A percentile compares a stretch with the other conserved stretches of the same genome.
phyloP scores from a whole-genome alignment of 805 yeast species.

The Candida maris region DNA sequence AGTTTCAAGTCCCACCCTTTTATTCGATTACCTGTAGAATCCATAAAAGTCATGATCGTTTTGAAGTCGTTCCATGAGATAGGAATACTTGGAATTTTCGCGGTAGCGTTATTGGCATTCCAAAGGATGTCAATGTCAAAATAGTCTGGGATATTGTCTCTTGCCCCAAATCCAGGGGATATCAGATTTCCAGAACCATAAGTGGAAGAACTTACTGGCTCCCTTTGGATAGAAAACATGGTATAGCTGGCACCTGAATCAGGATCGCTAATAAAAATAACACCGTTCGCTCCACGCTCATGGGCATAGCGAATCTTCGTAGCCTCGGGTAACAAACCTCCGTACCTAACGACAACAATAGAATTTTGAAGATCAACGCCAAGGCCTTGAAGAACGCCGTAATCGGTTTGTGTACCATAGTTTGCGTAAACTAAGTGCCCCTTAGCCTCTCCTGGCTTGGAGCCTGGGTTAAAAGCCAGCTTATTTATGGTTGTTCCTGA shows the following conservation, averaged over 20 bases:
- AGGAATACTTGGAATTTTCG: conserved; percentile 75
- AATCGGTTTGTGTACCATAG: conserved; percentile 60
- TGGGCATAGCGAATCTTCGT: conserved; percentile 55
- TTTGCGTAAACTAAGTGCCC: conserved; percentile 61
- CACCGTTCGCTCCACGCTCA: conserved; percentile 54
- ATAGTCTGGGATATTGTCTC: conserved; percentile 31
- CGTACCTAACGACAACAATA: conserved; percentile 61
- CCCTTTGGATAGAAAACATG: conserved; percentile 48
- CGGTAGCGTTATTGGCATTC: conserved; percentile 49
- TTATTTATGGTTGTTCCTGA: conserved; percentile 32
- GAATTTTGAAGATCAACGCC: conserved; percentile 42
- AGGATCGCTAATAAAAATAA: conserved; percentile 59
- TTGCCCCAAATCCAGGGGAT: conserved; percentile 67
- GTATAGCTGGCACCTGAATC: conserved; percentile 25
- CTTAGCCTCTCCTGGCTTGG: conserved; percentile 52
- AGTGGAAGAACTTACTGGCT: conserved; percentile 54
- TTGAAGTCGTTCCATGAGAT: conserved; percentile 70
- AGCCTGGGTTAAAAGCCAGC: conserved; percentile 66
- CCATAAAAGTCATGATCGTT: conserved; percentile 35
- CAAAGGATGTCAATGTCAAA: conserved; percentile 37
- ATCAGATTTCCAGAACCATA: conserved; percentile 73
- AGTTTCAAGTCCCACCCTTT: conserved; percentile 34
- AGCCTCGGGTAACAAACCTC: conserved; percentile 45
- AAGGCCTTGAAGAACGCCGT: conserved; percentile 34
- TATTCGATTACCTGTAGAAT: conserved; percentile 37